Evolutionary conservation across 2,329 filamentous ascomycete species (phyloP), one percentile per base, ranked within the genome.

Genomic region (Fusarium euwallaceae): DNA sequence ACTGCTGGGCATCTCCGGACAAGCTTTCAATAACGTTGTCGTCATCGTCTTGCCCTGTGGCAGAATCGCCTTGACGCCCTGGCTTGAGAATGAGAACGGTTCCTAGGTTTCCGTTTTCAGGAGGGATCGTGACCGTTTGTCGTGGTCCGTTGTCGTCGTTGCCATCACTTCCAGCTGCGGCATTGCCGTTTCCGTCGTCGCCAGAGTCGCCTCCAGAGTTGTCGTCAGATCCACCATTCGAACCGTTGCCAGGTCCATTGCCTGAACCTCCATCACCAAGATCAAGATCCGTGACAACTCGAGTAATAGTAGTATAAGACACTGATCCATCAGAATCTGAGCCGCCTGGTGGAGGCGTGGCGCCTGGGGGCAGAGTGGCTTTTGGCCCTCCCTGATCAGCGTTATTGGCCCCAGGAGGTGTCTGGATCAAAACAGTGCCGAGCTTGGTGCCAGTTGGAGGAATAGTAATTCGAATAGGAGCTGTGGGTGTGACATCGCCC

Each of bases 391-490:
- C 62, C 10, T 27, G 45, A 10, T 10, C 34, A 3, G 59, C 68
- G 1, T 55, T 43, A 4, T 67, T 55, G 3, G 36, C 61, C 4
- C 53, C 61, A 1, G 71, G 64, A 0, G 75, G 75, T 1, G 75
- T 78, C 29, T 77, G 75, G 4, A 77, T 77, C 3, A 77, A 53
- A 4, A 77, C 61, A 16, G 75, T 77, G 3, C 75, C 75, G 1
- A 69, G 71, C n/a, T 59, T 77, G 3, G 71, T 76, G 2, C 75
- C 75, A n/a, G 71, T 71, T 0, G 75, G 75, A 2, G 68, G 63
- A 2, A 77, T 67, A 1, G 75, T 77, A 3, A 67, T 72, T 59
- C 67, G 32, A 3, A 76, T 66, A 1, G 76, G 73, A 0, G 70
- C 72, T 6, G 73, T 78, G 0, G 71, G 71, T 0, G 65, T 55